phyloP scores from a whole-genome alignment of 345 rosid species.

The Jatropha curcas region DNA sequence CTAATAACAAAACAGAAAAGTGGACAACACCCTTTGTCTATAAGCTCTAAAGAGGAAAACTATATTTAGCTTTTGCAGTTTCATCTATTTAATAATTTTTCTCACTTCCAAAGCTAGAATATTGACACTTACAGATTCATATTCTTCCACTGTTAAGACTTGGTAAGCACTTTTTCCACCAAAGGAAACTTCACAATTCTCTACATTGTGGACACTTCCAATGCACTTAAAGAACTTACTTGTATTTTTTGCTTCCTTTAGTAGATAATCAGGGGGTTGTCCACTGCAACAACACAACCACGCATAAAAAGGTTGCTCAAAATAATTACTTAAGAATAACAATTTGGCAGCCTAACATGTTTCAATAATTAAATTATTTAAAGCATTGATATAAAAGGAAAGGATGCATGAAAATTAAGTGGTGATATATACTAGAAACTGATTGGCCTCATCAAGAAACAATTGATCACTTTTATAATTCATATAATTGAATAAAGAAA shows the following conservation, averaged over 20 bases:
- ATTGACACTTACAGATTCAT: constrained; percentile 78
- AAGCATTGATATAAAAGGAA: background rate
- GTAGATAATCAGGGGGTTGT: constrained; percentile 94
- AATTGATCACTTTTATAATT: background rate
- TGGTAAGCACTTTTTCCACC: constrained; percentile 69
- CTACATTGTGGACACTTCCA: constrained; percentile 72
- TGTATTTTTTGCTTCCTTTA: constrained; percentile 89
- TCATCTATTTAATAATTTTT: constrained; percentile 5
- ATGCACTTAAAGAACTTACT: constrained; percentile 91
- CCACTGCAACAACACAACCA: constrained; percentile 56
- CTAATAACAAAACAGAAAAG: background rate
- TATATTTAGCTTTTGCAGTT: constrained; percentile 1
- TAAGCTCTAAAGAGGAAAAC: background rate
- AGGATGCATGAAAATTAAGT: no score
- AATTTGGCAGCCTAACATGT: background rate
- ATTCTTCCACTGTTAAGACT: constrained; percentile 81
- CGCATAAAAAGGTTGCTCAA: constrained; percentile 26
- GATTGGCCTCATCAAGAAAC: background rate
- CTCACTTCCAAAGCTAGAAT: constrained; percentile 6
- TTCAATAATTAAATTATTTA: background rate
- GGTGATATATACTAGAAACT: background rate
- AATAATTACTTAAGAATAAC: constrained; percentile 15
- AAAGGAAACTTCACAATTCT: constrained; percentile 51
- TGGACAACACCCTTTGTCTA: background rate
- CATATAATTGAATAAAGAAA: background rate